Evolutionary conservation across 352 stramenopile species (phyloP), one percentile per base, ranked within the genome.

Genomic region (Globisporangium viniferum): DNA sequence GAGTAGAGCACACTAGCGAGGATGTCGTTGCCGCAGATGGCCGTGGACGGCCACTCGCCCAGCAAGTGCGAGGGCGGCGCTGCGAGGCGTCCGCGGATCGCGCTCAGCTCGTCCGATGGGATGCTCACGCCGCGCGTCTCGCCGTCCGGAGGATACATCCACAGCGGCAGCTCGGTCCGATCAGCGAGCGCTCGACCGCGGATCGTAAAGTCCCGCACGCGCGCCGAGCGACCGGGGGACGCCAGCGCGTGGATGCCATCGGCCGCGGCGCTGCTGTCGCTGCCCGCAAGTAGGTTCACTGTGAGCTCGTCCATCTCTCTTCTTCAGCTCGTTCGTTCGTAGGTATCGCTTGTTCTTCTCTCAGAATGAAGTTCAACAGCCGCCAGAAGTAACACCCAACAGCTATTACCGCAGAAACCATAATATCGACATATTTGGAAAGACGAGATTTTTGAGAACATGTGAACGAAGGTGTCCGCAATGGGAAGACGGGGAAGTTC

Each of bases 11-110:
- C 91, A 62, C 84, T 96, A 46, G 84, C 87, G n/a, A 97, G 68
- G 64, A 98, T 96, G 59, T 98, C 92, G 65, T 98, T 98, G 14
- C 93, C 93, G 62, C 86, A 96, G 64, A 98, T 98, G 39, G 88
- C 87, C 5, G 92, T 98, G 15, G 92, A 91, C 35, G 83, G 82
- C 79, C 90, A 96, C 74, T 97, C 83, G 33, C 79, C 72, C 29
- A 97, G 73, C 64, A 74, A 66, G 15, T 75, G 67, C 33, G 74
- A 69, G 15, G 56, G 56, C 0, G 74, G 74, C 18, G 48, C 49
- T 10, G 76, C 62, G 4, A 86, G 64, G 6, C 62, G 63, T 3
- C 69, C 64, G 24, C 73, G 75, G 15, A 79, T 75, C 46, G 68
- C 69, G 54, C 66, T 66, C 0, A 84, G 59, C 18, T 77, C 64